Evolutionary conservation across 345 rosid genomes (phyloP).

Genomic region (Aurinia saxatilis): DNA sequence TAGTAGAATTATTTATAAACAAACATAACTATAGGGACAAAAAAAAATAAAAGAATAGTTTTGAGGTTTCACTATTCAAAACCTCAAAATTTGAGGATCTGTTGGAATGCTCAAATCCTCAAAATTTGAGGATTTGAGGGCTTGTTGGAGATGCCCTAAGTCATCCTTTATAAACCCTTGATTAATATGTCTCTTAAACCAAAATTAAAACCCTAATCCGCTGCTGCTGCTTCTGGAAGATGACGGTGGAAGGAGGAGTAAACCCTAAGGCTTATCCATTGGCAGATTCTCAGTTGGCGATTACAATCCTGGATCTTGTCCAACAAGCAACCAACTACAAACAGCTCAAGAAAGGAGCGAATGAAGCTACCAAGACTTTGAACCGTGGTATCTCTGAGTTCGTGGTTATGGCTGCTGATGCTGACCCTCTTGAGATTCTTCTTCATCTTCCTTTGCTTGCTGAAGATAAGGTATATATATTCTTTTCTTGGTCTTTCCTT

Average conservation of each 20-base stretch:
- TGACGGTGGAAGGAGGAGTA: slow-evolving; percentile 47
- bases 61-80: too few species aligned
- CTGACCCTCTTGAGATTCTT: slow-evolving; percentile 82
- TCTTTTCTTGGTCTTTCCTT: too few species aligned
- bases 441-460: slow-evolving; percentile 75
- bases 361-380: slow-evolving; percentile 91
- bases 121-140: too few species aligned
- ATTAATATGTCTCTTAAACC: too few species aligned
- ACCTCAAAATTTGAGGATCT: too few species aligned
- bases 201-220: slow-evolving; percentile 22
- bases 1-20: too few species aligned
- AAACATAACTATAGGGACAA: too few species aligned
- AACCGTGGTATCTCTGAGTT: slow-evolving; percentile 94
- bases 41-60: too few species aligned
- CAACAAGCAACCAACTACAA: slow-evolving; percentile 93
- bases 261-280: slow-evolving; percentile 88
- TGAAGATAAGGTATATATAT: slow-evolving; percentile 56
- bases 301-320: slow-evolving; percentile 79
- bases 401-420: slow-evolving; percentile 69
- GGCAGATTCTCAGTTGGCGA: slow-evolving; percentile 62
- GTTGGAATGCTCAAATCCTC: too few species aligned
- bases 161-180: slow-evolving; percentile 11
- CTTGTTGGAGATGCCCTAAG: too few species aligned
- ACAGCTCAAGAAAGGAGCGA: slow-evolving; percentile 93
- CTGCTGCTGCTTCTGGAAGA: not conserved